phyloP scores from a whole-genome alignment of 2,329 filamentous ascomycete species.

The Chaetomium strumarium region DNA sequence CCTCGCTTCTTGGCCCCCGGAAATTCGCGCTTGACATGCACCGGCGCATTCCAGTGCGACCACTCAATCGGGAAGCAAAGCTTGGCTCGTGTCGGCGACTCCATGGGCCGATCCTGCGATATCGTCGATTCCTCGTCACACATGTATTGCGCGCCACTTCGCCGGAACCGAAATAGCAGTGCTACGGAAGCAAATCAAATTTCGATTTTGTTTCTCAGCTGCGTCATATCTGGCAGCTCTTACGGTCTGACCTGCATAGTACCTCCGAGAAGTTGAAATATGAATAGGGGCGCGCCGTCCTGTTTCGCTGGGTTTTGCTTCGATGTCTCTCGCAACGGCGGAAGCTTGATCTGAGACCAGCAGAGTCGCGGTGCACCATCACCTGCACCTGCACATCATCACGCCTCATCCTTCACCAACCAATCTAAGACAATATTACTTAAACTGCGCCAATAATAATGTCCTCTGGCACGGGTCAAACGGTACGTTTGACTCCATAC shows the following conservation, averaged over 20 bases:
- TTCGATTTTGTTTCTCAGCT: too few species aligned
- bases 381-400: not conserved
- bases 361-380: too few species aligned
- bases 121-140: not conserved
- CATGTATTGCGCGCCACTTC: not conserved
- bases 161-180: too few species aligned
- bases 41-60: not conserved
- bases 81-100: not conserved
- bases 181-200: too few species aligned
- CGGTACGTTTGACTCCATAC: not conserved
- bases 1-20: not conserved
- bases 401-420: not conserved
- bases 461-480: conserved; percentile 1
- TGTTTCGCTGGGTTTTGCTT: too few species aligned
- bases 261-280: not conserved
- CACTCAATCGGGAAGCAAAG: not conserved
- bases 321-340: too few species aligned
- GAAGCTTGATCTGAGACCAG: too few species aligned
- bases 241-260: not conserved
- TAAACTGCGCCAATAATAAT: not conserved
- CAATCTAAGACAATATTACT: not conserved
- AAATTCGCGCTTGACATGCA: conserved; percentile 7
- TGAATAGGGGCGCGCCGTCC: too few species aligned
- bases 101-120: not conserved
- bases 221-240: too few species aligned